These are phyloP conservation scores for Alternaria arborescens DNA, from an alignment of 2,329 filamentous ascomycete species.

Conservation along the genomic window DNA sequence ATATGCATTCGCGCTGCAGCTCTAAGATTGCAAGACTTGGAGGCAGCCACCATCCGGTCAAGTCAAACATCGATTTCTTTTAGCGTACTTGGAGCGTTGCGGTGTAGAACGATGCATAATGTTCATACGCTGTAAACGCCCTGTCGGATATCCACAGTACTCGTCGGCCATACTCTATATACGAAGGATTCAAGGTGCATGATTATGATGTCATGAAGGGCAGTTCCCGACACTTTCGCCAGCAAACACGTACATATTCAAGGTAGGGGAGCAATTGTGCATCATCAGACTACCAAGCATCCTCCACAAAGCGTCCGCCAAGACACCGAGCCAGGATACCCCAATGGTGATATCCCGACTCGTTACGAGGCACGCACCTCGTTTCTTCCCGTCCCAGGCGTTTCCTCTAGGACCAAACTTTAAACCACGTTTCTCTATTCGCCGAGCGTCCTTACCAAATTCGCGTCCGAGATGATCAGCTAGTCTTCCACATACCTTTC, in stretches of 20 bases:
- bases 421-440: constrained; percentile 14
- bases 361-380: constrained; percentile 20
- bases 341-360: constrained; percentile 10
- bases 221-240: background rate
- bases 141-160: background rate
- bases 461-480: background rate
- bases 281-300: constrained; percentile 7
- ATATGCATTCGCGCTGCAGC: constrained; percentile 8
- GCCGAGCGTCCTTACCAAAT: constrained; percentile 1
- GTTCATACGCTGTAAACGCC: constrained; percentile 5
- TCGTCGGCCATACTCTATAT: constrained; percentile 6
- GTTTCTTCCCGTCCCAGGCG: constrained; percentile 16
- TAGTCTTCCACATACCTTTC: background rate
- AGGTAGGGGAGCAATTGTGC: constrained; percentile 4
- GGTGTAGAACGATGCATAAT: constrained; percentile 9
- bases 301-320: background rate
- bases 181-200: constrained; percentile 8
- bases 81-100: constrained; percentile 1
- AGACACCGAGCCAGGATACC: constrained; percentile 10
- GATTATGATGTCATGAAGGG: constrained; percentile 11
- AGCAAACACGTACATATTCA: constrained; percentile 7
- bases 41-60: constrained; percentile 15
- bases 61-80: constrained; percentile 1
- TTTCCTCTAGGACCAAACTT: constrained; percentile 11
- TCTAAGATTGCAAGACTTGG: background rate